A percentile compares a stretch with the other conserved stretches of the same genome.
Evolutionary conservation across 2,329 filamentous ascomycete species (phyloP).

Genomic region (Aspergillus fischeri): DNA sequence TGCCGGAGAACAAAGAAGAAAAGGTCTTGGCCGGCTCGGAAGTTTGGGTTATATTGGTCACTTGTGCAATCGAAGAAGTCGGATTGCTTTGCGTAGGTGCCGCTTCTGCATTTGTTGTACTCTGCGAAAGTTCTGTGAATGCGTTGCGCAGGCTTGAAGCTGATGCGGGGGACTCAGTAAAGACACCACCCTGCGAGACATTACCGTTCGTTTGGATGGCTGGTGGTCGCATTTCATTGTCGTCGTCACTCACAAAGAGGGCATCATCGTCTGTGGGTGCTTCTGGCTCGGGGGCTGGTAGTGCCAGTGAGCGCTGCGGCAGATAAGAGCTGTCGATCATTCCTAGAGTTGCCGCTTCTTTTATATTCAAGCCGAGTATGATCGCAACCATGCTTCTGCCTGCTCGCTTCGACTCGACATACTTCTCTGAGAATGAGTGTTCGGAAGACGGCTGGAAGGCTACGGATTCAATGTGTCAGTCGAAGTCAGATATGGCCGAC

Average conservation of each 20-base stretch:
- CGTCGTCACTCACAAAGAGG: constrained; percentile 37
- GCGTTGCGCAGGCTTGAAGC: constrained; percentile 10
- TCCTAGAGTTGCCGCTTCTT: constrained; percentile 46
- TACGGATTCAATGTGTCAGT: constrained; percentile 21
- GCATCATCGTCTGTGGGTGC: constrained; percentile 30
- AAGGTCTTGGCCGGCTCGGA: constrained; percentile 9
- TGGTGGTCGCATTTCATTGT: constrained; percentile 26
- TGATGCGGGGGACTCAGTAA: constrained; percentile 6
- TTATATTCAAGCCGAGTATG: constrained; percentile 53
- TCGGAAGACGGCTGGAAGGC: constrained; percentile 43
- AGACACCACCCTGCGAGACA: constrained; percentile 11
- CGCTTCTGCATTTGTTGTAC: neutral
- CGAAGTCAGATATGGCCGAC: neutral
- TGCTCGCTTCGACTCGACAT: constrained; percentile 57
- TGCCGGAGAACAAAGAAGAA: constrained; percentile 3
- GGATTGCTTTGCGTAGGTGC: neutral
- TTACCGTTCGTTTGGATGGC: constrained; percentile 12
- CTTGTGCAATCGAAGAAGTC: constrained; percentile 1
- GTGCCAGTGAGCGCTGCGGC: constrained; percentile 19
- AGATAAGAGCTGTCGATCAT: constrained; percentile 46
- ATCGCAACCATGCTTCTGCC: constrained; percentile 54
- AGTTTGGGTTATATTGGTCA: constrained; percentile 6
- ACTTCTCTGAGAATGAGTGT: constrained; percentile 50
- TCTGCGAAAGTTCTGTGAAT: constrained; percentile 22
- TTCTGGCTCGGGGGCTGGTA: constrained; percentile 23